Percentiles rank a stretch among this genome's conserved stretches.
phyloP scores from a whole-genome alignment of 2,329 filamentous ascomycete species.

The Pyricularia pennisetigena region DNA sequence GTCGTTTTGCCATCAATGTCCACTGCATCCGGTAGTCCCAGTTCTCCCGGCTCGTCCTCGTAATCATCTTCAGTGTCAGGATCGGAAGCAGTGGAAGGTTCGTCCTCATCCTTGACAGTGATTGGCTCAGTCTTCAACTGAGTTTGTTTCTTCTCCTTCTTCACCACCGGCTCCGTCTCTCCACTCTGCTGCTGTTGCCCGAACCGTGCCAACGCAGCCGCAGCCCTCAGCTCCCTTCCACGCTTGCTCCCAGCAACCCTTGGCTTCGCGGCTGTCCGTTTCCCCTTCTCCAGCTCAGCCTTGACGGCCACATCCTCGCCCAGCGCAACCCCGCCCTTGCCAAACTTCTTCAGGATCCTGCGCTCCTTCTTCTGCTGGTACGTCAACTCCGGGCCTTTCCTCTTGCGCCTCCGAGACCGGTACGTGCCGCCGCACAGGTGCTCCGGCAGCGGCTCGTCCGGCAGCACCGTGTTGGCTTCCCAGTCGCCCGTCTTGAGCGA shows the following conservation, averaged over 20 bases:
- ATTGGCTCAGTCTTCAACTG: slow-evolving; percentile 19
- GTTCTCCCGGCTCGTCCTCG: slow-evolving; percentile 29
- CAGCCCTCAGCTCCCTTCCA: slow-evolving; percentile 65
- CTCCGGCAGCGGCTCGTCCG: slow-evolving; percentile 51
- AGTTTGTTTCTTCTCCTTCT: slow-evolving; percentile 5
- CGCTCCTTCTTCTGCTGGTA: slow-evolving; percentile 67
- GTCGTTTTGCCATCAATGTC: slow-evolving; percentile 52
- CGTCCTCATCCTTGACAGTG: slow-evolving; percentile 13
- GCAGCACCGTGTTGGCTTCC: slow-evolving; percentile 39
- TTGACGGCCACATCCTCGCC: slow-evolving; percentile 61
- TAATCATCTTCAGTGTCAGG: slow-evolving; percentile 39
- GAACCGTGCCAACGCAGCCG: slow-evolving; percentile 67
- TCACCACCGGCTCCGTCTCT: slow-evolving; percentile 20
- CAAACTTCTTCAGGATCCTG: slow-evolving; percentile 68
- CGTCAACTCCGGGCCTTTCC: slow-evolving; percentile 37
- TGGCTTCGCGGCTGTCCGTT: slow-evolving; percentile 53
- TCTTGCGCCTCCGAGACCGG: slow-evolving; percentile 45
- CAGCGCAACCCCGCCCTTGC: slow-evolving; percentile 55
- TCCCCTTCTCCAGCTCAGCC: slow-evolving; percentile 56
- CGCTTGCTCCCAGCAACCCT: slow-evolving; percentile 65
- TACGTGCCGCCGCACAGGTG: slow-evolving; percentile 79
- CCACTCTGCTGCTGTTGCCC: slow-evolving; percentile 30
- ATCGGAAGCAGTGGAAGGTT: slow-evolving; percentile 24
- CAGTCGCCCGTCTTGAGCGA: slow-evolving; percentile 51
- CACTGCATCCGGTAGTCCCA: slow-evolving; percentile 40